These are phyloP conservation scores for Aquilaria sinensis DNA, from an alignment of 345 rosid genomes.

Conservation along the genomic window DNA sequence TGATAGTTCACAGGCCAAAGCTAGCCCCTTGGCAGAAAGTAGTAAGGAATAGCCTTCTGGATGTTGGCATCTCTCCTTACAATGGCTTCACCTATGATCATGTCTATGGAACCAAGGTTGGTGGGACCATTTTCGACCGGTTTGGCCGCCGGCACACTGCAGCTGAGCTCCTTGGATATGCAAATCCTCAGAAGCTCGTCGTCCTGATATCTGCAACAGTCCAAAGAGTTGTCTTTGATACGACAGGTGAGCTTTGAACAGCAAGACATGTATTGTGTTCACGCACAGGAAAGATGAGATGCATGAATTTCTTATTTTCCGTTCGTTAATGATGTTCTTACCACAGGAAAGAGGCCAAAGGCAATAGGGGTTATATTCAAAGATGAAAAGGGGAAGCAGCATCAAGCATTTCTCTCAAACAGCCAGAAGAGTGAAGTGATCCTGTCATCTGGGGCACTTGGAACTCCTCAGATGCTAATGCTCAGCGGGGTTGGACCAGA, in stretches of 20 bases:
- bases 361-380: constrained; percentile 77
- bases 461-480: constrained; percentile 80
- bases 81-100: constrained; percentile 95
- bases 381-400: constrained; percentile 76
- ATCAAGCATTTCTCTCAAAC: constrained; percentile 50
- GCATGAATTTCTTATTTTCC: background rate
- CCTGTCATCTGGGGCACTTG: constrained; percentile 83
- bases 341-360: constrained; percentile 52
- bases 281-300: background rate
- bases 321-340: no score
- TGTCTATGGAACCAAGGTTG: constrained; percentile 81
- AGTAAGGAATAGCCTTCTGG: constrained; percentile 70
- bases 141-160: constrained; percentile 91
- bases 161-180: constrained; percentile 83
- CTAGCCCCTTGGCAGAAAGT: constrained; percentile 69
- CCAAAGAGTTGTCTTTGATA: constrained; percentile 69
- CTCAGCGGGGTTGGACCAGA: constrained; percentile 91
- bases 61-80: constrained; percentile 74
- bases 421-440: constrained; percentile 64
- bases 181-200: constrained; percentile 54
- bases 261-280: background rate
- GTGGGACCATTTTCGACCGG: constrained; percentile 87
- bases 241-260: constrained; percentile 30
- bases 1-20: constrained; percentile 65
- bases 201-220: constrained; percentile 80